Conservation (phyloP, 768 basidiomycete species). For the Serendipita indica region DNA sequence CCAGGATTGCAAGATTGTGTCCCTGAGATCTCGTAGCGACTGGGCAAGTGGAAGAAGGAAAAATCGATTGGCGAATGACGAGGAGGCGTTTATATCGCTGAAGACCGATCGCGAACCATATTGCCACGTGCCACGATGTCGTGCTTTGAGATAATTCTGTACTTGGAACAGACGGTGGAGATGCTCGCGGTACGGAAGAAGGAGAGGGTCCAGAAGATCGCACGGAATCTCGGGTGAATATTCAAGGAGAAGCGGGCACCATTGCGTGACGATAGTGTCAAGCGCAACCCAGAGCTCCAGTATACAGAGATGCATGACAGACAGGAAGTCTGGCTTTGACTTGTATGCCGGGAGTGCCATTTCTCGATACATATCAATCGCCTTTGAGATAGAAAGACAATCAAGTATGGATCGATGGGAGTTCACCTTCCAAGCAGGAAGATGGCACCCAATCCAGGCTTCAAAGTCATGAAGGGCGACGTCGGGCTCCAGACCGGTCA, state of each 20-base stretch:
- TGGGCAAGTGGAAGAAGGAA: constrained; percentile 19
- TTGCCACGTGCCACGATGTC: constrained; percentile 16
- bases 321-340: constrained; percentile 17
- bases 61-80: constrained; percentile 25
- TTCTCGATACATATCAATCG: background rate
- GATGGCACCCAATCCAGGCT: background rate
- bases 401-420: background rate
- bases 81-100: constrained; percentile 12
- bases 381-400: background rate
- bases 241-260: constrained; percentile 26
- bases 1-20: too few species aligned
- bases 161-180: constrained; percentile 21
- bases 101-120: constrained; percentile 24
- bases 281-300: constrained; percentile 37
- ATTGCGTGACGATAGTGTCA: constrained; percentile 24
- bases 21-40: too few species aligned
- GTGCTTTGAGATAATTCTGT: constrained; percentile 22
- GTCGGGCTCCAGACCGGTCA: background rate
- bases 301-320: constrained; percentile 31
- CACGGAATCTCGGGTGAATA: constrained; percentile 34
- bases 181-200: constrained; percentile 24
- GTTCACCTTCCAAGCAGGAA: background rate
- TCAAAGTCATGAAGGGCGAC: background rate
- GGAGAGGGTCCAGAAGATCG: constrained; percentile 27
- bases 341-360: background rate